phyloP scores from a whole-genome alignment of 2,329 filamentous ascomycete genomes.

The Xylaria sp. region DNA sequence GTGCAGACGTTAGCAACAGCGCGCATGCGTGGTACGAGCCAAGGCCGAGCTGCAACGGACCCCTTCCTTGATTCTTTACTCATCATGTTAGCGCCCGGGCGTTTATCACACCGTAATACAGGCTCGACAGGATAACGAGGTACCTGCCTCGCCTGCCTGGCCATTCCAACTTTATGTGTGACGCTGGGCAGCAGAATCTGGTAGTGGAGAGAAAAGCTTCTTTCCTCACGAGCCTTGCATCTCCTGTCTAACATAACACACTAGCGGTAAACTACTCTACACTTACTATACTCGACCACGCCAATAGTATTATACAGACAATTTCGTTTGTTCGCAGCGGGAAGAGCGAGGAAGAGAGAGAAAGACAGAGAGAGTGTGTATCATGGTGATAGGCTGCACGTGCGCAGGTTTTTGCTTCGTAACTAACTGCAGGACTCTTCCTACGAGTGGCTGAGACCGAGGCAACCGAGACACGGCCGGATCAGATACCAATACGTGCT shows the following conservation, averaged over 20 bases:
- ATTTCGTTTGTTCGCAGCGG: background rate
- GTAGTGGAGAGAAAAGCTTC: constrained; percentile 12
- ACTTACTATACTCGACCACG: background rate
- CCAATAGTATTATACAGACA: background rate
- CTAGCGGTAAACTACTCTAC: background rate
- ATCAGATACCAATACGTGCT: background rate
- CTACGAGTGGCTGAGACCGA: constrained; percentile 5
- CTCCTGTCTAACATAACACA: background rate
- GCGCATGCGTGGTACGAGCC: constrained; percentile 22
- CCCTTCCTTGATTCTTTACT: constrained; percentile 25
- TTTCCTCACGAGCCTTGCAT: constrained; percentile 35
- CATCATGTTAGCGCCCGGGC: constrained; percentile 29
- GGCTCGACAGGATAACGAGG: background rate
- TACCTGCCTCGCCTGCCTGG: constrained; percentile 3
- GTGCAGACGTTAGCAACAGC: constrained; percentile 2
- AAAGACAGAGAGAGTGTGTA: too few relatives aligned
- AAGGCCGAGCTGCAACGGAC: constrained; percentile 1
- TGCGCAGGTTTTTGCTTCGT: background rate
- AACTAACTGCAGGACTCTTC: background rate
- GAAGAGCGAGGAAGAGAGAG: background rate
- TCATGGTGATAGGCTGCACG: too few relatives aligned
- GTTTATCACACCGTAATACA: constrained; percentile 11
- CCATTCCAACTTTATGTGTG: constrained; percentile 7
- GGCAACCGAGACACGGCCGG: background rate
- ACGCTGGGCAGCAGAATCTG: background rate